Conservation (phyloP, 163 green algal species). For the Chlamydomonas reinhardtii region DNA sequence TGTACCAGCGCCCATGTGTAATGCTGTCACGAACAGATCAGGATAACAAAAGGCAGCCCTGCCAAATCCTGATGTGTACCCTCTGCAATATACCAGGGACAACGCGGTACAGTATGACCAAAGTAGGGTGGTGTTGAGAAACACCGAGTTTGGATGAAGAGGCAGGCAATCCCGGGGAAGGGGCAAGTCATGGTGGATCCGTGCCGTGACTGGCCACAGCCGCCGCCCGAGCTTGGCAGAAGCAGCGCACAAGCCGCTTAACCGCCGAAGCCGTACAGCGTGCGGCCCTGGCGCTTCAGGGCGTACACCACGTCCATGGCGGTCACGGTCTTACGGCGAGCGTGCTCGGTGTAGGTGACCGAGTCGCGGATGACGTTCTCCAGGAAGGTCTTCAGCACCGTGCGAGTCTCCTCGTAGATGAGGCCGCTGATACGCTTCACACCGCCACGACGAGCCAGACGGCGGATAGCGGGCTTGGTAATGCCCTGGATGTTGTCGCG, state of each 20-base stretch:
- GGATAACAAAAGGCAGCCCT: too few species aligned
- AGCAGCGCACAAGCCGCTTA: slow-evolving; percentile 32
- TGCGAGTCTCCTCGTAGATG: slow-evolving; percentile 99
- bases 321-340: slow-evolving; percentile 94
- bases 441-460: slow-evolving; percentile 88
- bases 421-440: slow-evolving; percentile 95
- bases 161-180: too few species aligned
- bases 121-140: too few species aligned
- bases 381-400: slow-evolving; percentile 80
- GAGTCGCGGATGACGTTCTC: slow-evolving; percentile 55
- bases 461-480: slow-evolving; percentile 95
- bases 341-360: slow-evolving; percentile 98
- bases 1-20: too few species aligned
- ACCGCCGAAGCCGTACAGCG: slow-evolving; percentile 92
- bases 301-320: slow-evolving; percentile 15
- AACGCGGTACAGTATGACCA: too few species aligned
- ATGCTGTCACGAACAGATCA: too few species aligned
- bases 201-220: too few species aligned
- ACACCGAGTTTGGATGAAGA: too few species aligned
- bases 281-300: slow-evolving; percentile 94
- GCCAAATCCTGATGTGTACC: too few species aligned
- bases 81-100: too few species aligned
- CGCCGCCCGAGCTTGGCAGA: too few species aligned
- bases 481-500: slow-evolving; percentile 97
- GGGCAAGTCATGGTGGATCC: too few species aligned